Evolutionary conservation across 139 green algal species (phyloP), one percentile per base, ranked within the genome.

Genomic region (Tetradesmus lagerheimii): DNA sequence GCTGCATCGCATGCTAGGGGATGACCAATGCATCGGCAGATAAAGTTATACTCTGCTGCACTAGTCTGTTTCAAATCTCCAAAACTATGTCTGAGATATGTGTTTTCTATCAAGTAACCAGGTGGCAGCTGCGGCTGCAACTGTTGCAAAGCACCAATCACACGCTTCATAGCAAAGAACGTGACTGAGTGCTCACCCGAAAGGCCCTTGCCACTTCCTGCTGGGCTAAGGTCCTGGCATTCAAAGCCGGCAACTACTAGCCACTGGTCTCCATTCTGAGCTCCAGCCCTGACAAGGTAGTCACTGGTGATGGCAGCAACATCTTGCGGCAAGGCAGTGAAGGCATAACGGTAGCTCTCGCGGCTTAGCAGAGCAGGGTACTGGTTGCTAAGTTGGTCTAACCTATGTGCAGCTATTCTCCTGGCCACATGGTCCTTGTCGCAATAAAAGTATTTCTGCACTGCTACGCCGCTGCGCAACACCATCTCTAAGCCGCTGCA

Each of bases 231-330:
- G 23, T 91, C 88, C 39, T 87, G 71, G 35, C 88, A 91, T 31
- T 91, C 89, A 34, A 31, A 92, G 39, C 89, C 84, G 12, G 75
- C 89, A 11, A 92, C 57, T 35, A 92, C 76, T 4, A 92, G 39
- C 89, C 89, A 92, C 31, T 89, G 84, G 11, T 78, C 53, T 14
- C 25, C 43, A 14, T 34, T 6, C n/a, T 85, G 29, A 4, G 41
- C n/a, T 23, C 11, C 66, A 11, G 75, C 31, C 0, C 18, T 18
- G 4, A 38, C 9, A 9, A 89, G 41, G 16, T 43, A 1, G 1
- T 31, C 8, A 9, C 8, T 66, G 25, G 25, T 39, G 25, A 71
- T 47, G n/a, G 20, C 9, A 23, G n/a, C 31, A 16, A 89, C 37
- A 43, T 80, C 83, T 38, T 80, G 79, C 4, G 66, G 37, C 2